These are phyloP conservation scores for Olyra latifolia DNA, from an alignment of 176 grass and related monocot genomes.

Conservation along the genomic window DNA sequence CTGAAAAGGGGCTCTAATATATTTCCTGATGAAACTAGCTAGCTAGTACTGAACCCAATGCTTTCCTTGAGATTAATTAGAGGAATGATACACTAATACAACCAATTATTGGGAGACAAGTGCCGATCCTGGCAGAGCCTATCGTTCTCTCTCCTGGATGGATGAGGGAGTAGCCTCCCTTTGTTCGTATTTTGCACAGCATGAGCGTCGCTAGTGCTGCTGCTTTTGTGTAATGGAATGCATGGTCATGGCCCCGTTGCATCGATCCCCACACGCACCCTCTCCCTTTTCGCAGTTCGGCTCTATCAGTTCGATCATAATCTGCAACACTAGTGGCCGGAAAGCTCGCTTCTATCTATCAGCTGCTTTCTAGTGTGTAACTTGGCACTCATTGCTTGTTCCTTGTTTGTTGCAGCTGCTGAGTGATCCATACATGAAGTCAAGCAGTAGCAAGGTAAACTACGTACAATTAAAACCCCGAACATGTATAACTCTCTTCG, in stretches of 20 bases:
- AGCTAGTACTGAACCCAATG: too few relatives aligned
- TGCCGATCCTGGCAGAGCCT: conserved; percentile 3
- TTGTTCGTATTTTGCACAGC: conserved; percentile 49
- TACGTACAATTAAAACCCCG: background rate
- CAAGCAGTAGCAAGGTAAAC: conserved; percentile 60
- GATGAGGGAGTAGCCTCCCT: background rate
- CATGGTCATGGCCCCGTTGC: conserved; percentile 46
- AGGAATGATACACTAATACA: background rate
- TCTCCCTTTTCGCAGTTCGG: conserved; percentile 18
- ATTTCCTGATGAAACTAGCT: background rate
- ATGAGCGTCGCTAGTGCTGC: conserved; percentile 40
- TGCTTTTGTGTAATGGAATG: conserved; percentile 70
- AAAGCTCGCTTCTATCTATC: conserved; percentile 11
- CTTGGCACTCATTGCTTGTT: conserved; percentile 10
- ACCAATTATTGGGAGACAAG: conserved; percentile 27
- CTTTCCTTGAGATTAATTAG: conserved; percentile 5
- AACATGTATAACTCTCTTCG: background rate
- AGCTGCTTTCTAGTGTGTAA: background rate
- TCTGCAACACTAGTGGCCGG: conserved; percentile 1
- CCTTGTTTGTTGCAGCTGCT: conserved; percentile 58
- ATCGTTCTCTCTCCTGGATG: conserved; percentile 12
- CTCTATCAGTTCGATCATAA: conserved; percentile 31
- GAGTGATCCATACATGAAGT: conserved; percentile 90
- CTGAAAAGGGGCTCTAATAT: conserved; percentile 5
- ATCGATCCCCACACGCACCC: too few relatives aligned